Percentiles rank a stretch among this genome's conserved stretches.
These are phyloP conservation scores for Lactifluus volemus DNA, from an alignment of 768 basidiomycete species.

Conservation along the genomic window DNA sequence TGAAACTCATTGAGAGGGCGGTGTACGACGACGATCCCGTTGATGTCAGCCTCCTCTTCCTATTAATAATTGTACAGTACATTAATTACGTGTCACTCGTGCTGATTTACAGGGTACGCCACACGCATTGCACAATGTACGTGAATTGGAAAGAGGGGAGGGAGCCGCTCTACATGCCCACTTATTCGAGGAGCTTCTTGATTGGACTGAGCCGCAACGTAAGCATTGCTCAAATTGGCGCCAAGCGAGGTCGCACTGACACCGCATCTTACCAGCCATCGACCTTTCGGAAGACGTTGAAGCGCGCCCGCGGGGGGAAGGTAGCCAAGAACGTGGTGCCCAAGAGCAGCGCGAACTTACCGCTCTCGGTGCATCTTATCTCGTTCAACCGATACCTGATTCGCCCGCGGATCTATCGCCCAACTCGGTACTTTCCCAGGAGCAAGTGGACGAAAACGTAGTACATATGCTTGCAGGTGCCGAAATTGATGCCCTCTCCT, in stretches of 20 bases:
- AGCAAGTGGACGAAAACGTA: constrained; percentile 56
- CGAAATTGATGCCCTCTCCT: constrained; percentile 59
- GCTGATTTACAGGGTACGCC: constrained; percentile 50
- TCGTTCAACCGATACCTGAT: constrained; percentile 67
- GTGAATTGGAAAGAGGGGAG: constrained; percentile 82
- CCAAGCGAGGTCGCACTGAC: constrained; percentile 15
- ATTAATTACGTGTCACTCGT: constrained; percentile 38
- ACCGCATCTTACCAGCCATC: constrained; percentile 38
- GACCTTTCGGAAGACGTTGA: constrained; percentile 56
- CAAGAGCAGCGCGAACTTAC: constrained; percentile 78
- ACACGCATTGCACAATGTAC: constrained; percentile 60
- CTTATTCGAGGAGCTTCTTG: constrained; percentile 77
- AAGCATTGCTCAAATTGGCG: constrained; percentile 30
- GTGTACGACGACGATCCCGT: constrained; percentile 83
- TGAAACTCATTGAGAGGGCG: constrained; percentile 77
- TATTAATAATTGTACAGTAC: constrained; percentile 34
- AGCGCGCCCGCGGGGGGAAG: constrained; percentile 45
- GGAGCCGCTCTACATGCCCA: constrained; percentile 78
- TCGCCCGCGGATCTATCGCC: constrained; percentile 60
- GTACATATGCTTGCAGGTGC: constrained; percentile 61
- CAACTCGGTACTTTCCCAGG: constrained; percentile 44
- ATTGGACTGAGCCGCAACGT: constrained; percentile 81
- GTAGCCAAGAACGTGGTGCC: constrained; percentile 56
- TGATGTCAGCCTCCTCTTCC: constrained; percentile 62
- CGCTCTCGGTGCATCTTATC: constrained; percentile 67